Base-by-base conservation (phyloP, 176 grass and related monocot genomes). In the Thalia dealbata region DNA sequence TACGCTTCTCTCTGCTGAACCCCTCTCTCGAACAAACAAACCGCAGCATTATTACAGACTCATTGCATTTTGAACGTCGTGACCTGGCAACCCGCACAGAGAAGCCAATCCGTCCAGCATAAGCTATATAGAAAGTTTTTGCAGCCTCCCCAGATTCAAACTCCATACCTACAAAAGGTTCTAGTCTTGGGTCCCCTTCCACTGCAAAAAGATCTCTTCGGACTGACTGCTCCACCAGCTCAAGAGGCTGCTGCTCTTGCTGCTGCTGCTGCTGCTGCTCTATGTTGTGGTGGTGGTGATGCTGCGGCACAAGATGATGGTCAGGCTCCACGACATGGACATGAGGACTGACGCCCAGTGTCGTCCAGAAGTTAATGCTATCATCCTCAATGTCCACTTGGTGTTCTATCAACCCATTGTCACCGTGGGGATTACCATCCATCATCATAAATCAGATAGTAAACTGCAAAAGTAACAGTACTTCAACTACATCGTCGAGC, bases 101-200 rank as follows among this genome's bases (percentile, higher is more conserved):
- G 82, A 97, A 97, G 21, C 95, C 95, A 7, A 93, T 60, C 13
- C 83, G 87, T 55, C 90, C 87, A 2, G 90, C 87, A 14, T 97
- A 97, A 43, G 95, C 90, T 66, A 97, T 92, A 50, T 97, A 97
- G 79, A 92, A 97, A 56, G 89, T 91, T 72, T 97, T 97, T 58
- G 95, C 95, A 14, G 90, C 89, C 73, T 97, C 95, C 0, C 87
- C 83, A 6, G 95, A 92, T 55, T 93, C 85, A 52, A 97, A 97
- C 71, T 97, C 95, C 95, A 97, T 97, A 45, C 90, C 95, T 10
- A 97, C 46, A 63, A 79, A 79, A 3, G 90, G 95, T 77, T 97
- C 90, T 1, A 92, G 78, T 50, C 82, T 68, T 11, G 76, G 78
- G 35, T 96, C 78, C 0, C 81, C 81, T 50, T 92, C 86, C 0